A percentile compares a stretch with the other conserved stretches of the same genome.
These are phyloP conservation scores for Petunia hybrid DNA, from an alignment of 305 asterid species.

Conservation along the genomic window DNA sequence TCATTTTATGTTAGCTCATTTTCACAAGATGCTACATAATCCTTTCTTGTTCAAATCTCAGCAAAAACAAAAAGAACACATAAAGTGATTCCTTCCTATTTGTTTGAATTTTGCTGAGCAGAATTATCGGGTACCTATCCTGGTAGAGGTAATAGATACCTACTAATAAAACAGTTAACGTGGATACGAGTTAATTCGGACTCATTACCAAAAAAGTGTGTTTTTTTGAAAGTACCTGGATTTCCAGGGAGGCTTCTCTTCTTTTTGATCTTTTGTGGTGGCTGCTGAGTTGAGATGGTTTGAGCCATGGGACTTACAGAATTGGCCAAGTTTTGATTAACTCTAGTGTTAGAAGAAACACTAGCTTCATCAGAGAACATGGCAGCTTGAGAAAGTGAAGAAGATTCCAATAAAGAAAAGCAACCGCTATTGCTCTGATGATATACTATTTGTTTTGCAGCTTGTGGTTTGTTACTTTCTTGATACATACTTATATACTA, in stretches of 20 bases:
- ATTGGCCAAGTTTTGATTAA: slow-evolving; percentile 48
- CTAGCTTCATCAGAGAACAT: slow-evolving; percentile 60
- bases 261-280: slow-evolving; percentile 61
- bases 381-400: slow-evolving; percentile 34
- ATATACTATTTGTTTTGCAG: slow-evolving; percentile 24
- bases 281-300: slow-evolving; percentile 46
- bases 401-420: slow-evolving; percentile 24
- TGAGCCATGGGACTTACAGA: slow-evolving; percentile 52
- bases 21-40: too few relatives aligned
- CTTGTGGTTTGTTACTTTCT: slow-evolving; percentile 30
- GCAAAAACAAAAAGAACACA: background rate
- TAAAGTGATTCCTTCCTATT: too few relatives aligned
- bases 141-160: too few relatives aligned
- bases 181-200: background rate
- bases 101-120: background rate
- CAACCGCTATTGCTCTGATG: slow-evolving; percentile 30
- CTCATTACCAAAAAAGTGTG: too few relatives aligned
- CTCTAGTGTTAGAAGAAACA: slow-evolving; percentile 53
- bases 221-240: slow-evolving; percentile 53
- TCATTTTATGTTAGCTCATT: too few relatives aligned
- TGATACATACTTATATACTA: slow-evolving; percentile 19
- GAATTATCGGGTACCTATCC: too few relatives aligned
- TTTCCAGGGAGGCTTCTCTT: slow-evolving; percentile 80
- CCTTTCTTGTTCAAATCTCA: too few relatives aligned
- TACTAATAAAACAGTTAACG: background rate